Conservation (phyloP, 2,329 filamentous ascomycete species). For the Pestalotiopsis sp. region DNA sequence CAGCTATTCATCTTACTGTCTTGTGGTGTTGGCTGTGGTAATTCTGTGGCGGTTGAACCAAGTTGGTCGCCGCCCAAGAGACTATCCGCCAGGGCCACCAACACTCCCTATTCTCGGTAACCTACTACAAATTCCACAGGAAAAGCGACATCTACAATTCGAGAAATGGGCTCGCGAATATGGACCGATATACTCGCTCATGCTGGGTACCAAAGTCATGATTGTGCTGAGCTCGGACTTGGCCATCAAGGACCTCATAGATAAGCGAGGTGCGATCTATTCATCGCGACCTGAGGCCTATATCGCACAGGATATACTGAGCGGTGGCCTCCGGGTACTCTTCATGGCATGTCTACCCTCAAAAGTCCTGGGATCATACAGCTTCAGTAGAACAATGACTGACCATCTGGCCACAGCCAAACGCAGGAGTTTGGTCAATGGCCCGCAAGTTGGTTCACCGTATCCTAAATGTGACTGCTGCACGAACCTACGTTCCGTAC, state of each 20-base stretch:
- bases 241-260: slow-evolving; percentile 53
- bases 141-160: slow-evolving; percentile 44
- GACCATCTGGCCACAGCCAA: slow-evolving; percentile 23
- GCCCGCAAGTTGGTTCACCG: slow-evolving; percentile 43
- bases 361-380: background rate
- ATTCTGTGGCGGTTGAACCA: background rate
- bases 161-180: slow-evolving; percentile 52
- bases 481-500: slow-evolving; percentile 54
- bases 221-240: slow-evolving; percentile 49
- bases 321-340: slow-evolving; percentile 19
- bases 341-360: slow-evolving; percentile 19
- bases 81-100: slow-evolving; percentile 49
- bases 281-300: slow-evolving; percentile 46
- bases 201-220: slow-evolving; percentile 49
- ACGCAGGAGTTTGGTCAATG: slow-evolving; percentile 36
- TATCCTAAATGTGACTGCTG: slow-evolving; percentile 48
- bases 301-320: slow-evolving; percentile 37
- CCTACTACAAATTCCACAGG: slow-evolving; percentile 45
- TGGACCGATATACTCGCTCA: slow-evolving; percentile 50
- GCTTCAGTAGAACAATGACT: background rate
- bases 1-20: background rate
- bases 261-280: slow-evolving; percentile 52
- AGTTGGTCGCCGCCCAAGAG: slow-evolving; percentile 24
- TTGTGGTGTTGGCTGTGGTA: background rate
- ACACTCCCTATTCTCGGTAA: slow-evolving; percentile 51